Evolutionary conservation across 192 early-diverging fungal species (phyloP).

Genomic region (Funneliformis mosseae): DNA sequence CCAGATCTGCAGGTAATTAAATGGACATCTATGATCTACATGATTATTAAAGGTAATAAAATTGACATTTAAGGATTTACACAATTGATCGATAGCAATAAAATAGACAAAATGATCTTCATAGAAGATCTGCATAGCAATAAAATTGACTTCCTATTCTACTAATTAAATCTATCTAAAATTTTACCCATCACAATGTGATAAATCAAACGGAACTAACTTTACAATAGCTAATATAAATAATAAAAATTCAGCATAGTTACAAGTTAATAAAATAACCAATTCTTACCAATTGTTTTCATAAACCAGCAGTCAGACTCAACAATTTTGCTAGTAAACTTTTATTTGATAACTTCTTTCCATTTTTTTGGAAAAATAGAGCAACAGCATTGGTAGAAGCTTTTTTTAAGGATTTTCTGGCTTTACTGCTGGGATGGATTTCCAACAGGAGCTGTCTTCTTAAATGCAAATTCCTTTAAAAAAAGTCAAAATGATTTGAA

Average conservation of each 20-base stretch:
- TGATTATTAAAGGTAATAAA: no score
- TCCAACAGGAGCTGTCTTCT: no score
- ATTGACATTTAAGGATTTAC: no score
- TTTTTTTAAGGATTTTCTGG: constrained; percentile 29
- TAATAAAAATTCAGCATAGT: neutral
- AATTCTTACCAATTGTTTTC: constrained; percentile 70
- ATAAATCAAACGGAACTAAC: constrained; percentile 58
- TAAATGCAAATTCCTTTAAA: neutral
- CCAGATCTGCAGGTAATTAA: no score
- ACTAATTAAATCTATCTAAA: no score
- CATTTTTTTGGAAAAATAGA: constrained; percentile 45
- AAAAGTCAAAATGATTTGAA: neutral
- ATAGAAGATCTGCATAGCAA: no score
- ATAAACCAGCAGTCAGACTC: constrained; percentile 69
- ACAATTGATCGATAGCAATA: no score
- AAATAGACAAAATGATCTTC: no score
- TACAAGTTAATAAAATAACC: constrained; percentile 65
- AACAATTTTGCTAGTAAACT: constrained; percentile 73
- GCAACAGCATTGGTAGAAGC: constrained; percentile 35
- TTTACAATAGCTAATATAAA: constrained; percentile 60
- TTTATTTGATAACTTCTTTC: constrained; percentile 65
- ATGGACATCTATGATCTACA: no score
- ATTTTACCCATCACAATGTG: no score
- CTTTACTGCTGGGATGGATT: no score
- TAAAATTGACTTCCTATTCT: no score